Base-by-base conservation (phyloP, 768 basidiomycete species). In the Gyrodon lividus region DNA sequence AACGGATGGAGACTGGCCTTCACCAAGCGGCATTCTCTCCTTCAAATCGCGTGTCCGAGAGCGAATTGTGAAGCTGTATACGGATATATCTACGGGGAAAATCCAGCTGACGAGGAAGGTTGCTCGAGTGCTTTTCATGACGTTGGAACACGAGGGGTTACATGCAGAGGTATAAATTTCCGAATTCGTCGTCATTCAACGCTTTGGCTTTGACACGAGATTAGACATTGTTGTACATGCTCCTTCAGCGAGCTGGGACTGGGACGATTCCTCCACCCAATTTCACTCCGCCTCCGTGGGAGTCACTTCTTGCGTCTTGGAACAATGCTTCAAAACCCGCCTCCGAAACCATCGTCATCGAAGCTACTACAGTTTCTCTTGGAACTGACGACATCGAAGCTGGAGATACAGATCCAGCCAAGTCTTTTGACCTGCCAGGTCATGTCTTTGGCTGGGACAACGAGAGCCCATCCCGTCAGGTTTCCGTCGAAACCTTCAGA, bases 371-470 rank as follows among this genome's bases (percentile, higher is more conserved):
- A 0, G 61, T 98, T 33, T 69, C 70, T 5, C 67, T 97, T 2
- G 96, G 96, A 0, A 92, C 94, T 58, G 80, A 96, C 57, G 96
- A 99, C 61, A 54, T 64, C 23, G 96, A 98, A 67, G 71, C 65
- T 0, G 80, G 88, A 6, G 94, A 98, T 63, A 58, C 55, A 0
- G 54, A 64, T 39, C 45, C 64, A 1, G 60, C 56, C 2, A 64
- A 68, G 16, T 60, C 70, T 3, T 60, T 67, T 0, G 75, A 80
- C 20, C 66, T 79, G 39, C 65, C 70, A 16, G 70, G 69, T 7
- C 86, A 95, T 61, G 82, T 86, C 50, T 92, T 90, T 68, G 93
- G 94, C 0, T 94, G 96, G 97, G 97, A 99, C 66, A 94, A 92
- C 59, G 97, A 99, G 71, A 77, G 85, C 58, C 92, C 94, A 2